Base-by-base conservation (phyloP, 2,329 filamentous ascomycete genomes). In the Diplodia seriata region DNA sequence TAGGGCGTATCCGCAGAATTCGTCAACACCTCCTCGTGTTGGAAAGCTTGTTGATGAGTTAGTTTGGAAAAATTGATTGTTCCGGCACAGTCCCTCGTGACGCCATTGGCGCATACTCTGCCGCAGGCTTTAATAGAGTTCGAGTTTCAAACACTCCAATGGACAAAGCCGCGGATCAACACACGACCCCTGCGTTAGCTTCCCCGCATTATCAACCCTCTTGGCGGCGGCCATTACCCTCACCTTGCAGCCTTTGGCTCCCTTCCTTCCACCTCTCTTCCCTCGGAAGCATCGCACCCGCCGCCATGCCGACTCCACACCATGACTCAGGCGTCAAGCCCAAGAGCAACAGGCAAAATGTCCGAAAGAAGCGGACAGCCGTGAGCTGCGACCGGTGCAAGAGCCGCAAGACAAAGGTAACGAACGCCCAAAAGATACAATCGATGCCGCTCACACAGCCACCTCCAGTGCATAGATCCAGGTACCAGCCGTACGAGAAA, bases 401-500 rank as follows among this genome's bases (percentile, higher is more conserved):
- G 53, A 78, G 75, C 62, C 70, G 77, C 54, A 79, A 79, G 43
- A 79, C 77, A 29, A 79, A 79, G 73, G 77, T 74, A 75, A 57
- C 65, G 6, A 14, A 4, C 1, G 6, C 2, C 12, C 1, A 20
- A 64, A 15, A 33, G 31, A 6, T 8, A 33, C 31, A 33, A 6
- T 26, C 31, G 3, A 33, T 33, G 43, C 56, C 47, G 74, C 74
- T 74, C 71, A 75, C 75, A 63, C 64, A 64, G 71, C 76, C 72
- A 77, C 65, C 51, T 43, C n/a, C 15, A 79, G 76, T 79, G 77
- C 68, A 77, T 79, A 69, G 77, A 79, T 71, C 77, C 77, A 71
- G 73, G 77, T 79, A 76, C 55, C 73, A 64, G 59, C 66, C 51
- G 66, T 56, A 26, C 2, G 2, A 3, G 3, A 26, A 26, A 26